phyloP scores from a whole-genome alignment of 306 rosid genomes.

The Lathyrus oleraceus region DNA sequence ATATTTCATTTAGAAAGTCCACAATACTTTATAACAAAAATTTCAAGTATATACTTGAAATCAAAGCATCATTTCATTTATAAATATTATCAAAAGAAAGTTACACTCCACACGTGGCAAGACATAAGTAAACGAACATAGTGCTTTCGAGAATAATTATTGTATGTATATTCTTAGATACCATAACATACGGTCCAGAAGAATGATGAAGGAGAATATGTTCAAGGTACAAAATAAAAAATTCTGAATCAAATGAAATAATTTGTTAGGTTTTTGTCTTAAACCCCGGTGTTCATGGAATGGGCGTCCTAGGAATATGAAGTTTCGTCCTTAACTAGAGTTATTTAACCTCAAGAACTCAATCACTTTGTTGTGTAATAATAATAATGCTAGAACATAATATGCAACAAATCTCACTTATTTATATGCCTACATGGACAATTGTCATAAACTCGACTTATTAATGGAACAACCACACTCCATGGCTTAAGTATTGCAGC shows the following conservation, averaged over 20 bases:
- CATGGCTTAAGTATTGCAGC: conserved; percentile 19
- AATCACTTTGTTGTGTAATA: background rate
- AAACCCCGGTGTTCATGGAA: no score
- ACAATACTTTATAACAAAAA: background rate
- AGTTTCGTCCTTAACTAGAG: background rate
- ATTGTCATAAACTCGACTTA: conserved; percentile 11
- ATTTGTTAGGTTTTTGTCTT: no score
- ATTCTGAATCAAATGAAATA: no score
- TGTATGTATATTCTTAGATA: background rate
- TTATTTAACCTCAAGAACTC: background rate
- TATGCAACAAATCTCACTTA: background rate
- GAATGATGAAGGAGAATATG: background rate
- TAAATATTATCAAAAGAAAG: no score
- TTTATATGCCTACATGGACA: conserved; percentile 5
- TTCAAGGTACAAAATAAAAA: background rate
- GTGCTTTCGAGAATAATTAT: background rate
- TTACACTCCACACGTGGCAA: background rate
- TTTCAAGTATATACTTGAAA: background rate
- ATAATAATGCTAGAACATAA: conserved; percentile 24
- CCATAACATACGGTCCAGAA: background rate
- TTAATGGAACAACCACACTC: conserved; percentile 13
- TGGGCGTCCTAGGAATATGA: no score
- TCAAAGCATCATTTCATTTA: background rate
- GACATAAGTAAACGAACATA: background rate
- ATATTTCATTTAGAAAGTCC: background rate